Evolutionary conservation across 2,329 filamentous ascomycete genomes (phyloP), one percentile per base, ranked within the genome.

Genomic region (Emergomyces pasteurianus): DNA sequence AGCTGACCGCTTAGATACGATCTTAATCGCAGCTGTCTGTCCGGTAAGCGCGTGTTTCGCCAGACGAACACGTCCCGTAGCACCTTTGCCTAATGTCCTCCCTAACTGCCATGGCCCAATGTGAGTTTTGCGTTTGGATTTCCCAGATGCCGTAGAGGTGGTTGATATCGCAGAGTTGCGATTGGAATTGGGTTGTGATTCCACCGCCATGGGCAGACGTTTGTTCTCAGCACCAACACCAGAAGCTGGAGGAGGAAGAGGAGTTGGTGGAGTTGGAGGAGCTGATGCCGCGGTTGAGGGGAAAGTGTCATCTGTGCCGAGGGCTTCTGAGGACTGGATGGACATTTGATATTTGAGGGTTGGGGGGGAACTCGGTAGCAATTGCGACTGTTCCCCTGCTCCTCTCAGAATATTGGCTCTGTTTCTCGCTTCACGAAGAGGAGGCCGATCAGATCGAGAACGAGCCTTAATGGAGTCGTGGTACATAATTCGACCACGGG

Each of bases 51-150:
- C 82, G 75, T 99, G 92, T 64, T 90, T 86, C 26, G 92, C 95
- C 42, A 94, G 79, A 60, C 92, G 84, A 18, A 99, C 94, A 34
- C 90, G 85, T 16, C 91, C 92, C 57, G 90, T 95, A 1, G 92
- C 91, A 2, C 94, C 94, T 67, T 90, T 89, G 0, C 94, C 94
- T 34, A 99, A 80, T 0, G 89, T 95, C 72, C 84, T 90, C 7
- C 94, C 94, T 3, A 99, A 78, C 66, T 92, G 86, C 94, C 94
- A 99, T 65, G 92, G 92, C 0, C 94, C 94, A 68, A 99, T 89
- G 68, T 90, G 87, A 12, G 87, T 89, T 75, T 85, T 85, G 53
- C 81, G 76, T 64, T 81, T 80, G 5, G 80, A 77, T 59, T 78
- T 80, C 3, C 78, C 81, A 3, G 79, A 81, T 56, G 79, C 76